Conservation (phyloP, 2,329 filamentous ascomycete genomes). For the Cladosporium sp. region DNA sequence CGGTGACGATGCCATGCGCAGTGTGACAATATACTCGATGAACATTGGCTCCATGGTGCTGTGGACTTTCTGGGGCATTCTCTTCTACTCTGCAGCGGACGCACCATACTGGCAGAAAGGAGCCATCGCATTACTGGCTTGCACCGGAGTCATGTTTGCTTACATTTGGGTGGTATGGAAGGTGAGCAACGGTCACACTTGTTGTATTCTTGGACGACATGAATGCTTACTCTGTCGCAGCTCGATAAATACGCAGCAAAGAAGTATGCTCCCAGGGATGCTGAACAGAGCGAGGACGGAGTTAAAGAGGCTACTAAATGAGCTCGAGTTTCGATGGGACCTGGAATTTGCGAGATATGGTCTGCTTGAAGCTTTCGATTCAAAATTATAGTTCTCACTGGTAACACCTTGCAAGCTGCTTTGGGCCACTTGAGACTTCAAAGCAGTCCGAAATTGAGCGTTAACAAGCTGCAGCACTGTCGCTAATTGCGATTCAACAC, state of each 20-base stretch:
- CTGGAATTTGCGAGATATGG: too few species aligned
- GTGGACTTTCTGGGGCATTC: conserved; percentile 50
- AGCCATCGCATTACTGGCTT: conserved; percentile 25
- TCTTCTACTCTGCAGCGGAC: conserved; percentile 38
- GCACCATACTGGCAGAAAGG: conserved; percentile 28
- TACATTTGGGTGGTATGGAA: neutral
- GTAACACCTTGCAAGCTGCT: neutral
- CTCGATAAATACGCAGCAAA: neutral
- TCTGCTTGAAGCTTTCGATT: neutral
- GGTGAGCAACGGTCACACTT: neutral
- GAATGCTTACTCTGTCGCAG: neutral
- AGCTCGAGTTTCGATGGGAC: neutral
- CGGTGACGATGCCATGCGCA: conserved; percentile 45
- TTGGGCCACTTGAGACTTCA: neutral
- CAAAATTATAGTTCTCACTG: neutral
- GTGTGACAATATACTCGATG: conserved; percentile 45
- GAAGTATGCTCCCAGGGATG: neutral
- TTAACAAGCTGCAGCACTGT: neutral
- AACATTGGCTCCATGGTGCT: conserved; percentile 42
- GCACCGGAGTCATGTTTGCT: neutral
- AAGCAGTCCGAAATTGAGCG: neutral
- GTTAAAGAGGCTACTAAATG: neutral
- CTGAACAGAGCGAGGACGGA: neutral
- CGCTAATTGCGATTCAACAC: neutral
- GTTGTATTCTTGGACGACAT: neutral